Base-by-base conservation (phyloP, 1,284 basidiomycete species). In the Ceratorhiza oryzae-sativae region DNA sequence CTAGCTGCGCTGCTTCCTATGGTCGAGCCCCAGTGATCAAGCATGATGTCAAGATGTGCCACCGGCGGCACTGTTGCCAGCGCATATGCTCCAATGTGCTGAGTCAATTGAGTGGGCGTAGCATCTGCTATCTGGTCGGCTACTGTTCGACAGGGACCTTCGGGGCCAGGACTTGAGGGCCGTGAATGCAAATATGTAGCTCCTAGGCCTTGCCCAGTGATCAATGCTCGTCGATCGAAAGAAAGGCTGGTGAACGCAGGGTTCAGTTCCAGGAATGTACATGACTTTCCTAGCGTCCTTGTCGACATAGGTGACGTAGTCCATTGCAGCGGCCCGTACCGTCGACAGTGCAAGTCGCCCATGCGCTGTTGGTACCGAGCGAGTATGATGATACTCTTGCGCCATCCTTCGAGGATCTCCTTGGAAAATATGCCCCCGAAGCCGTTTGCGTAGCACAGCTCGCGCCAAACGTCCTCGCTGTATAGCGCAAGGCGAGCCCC, bases 221-320 rank as follows among this genome's bases (percentile, higher is more conserved):
- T n/a, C 8, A 70, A 23, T 12, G 65, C 65, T 34, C 65, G 65
- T 34, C 65, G 51, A 30, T 70, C 65, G 34, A 70, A 70, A 25
- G 65, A 70, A 15, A 70, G 65, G n/a, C 65, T 70, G 18, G 65
- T 27, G 41, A 70, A 70, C 30, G 65, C 65, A n/a, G 65, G 65
- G 53, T 70, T 49, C 25, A 70, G 41, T 18, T 70, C 65, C 51
- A 70, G 51, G 36, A 42, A 70, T n/a, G 65, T 41, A 25, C 15
- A 65, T 48, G 27, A 15, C 27, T 10, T 25, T 25, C 27, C 42
- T 13, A 41, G 65, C 32, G 39, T 45, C 25, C 41, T n/a, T 25
- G 51, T 32, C 42, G 41, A 41, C 23, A 10, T 30, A 36, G 41
- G 20, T 46, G 65, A 20, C 42, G 23, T 58, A 9, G 53, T 36